These are phyloP conservation scores for Aristolochia fimbriata DNA, from an alignment of 164 flowering plant species.

Conservation along the genomic window DNA sequence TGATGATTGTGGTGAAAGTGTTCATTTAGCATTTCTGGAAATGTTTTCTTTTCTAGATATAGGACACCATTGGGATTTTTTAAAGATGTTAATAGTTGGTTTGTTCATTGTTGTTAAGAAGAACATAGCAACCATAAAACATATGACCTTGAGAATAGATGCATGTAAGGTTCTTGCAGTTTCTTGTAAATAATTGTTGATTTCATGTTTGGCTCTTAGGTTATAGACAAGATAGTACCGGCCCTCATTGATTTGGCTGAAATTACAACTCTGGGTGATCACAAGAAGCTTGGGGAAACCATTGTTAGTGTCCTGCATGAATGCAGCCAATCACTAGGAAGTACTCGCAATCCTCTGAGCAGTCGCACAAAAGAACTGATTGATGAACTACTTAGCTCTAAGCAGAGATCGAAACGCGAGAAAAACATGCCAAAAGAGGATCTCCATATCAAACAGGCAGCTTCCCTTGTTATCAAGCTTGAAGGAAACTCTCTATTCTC, in stretches of 20 bases:
- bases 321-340: slow-evolving; percentile 57
- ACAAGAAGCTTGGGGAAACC: slow-evolving; percentile 88
- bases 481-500: slow-evolving; percentile 98
- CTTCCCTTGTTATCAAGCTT: slow-evolving; percentile 89
- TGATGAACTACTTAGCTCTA: slow-evolving; percentile 59
- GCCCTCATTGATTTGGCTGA: slow-evolving; percentile 84
- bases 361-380: slow-evolving; percentile 51
- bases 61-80: no score
- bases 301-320: slow-evolving; percentile 77
- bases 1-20: no score
- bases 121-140: no score
- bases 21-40: no score
- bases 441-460: slow-evolving; percentile 96
- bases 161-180: neutral
- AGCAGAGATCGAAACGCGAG: slow-evolving; percentile 82
- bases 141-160: no score
- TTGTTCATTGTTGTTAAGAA: no score
- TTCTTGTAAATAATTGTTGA: neutral
- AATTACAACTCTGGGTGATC: slow-evolving; percentile 74
- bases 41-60: no score
- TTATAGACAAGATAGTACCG: slow-evolving; percentile 73
- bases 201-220: slow-evolving; percentile 27
- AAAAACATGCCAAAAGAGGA: slow-evolving; percentile 96
- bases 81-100: no score
- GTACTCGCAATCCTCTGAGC: slow-evolving; percentile 46